Evolutionary conservation across 2,329 filamentous ascomycete species (phyloP).

Genomic region (Orbilia oligospora): DNA sequence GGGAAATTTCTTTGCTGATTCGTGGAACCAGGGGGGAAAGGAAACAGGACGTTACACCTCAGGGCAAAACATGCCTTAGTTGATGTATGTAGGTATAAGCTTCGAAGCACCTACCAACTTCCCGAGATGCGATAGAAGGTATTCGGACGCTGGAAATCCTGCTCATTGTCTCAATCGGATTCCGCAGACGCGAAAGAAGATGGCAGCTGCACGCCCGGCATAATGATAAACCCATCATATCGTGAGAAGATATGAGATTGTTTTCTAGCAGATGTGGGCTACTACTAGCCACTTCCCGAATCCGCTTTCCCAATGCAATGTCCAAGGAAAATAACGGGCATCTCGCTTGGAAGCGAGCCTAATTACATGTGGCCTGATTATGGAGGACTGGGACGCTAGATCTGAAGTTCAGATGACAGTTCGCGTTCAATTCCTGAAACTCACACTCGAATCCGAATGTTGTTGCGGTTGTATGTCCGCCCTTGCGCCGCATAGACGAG

Average conservation of each 20-base stretch:
- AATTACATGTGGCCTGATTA: slow-evolving; percentile 56
- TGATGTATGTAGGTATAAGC: neutral
- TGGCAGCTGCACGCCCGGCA: slow-evolving; percentile 43
- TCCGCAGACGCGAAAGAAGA: slow-evolving; percentile 41
- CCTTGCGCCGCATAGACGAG: slow-evolving; percentile 20
- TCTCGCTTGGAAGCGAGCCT: slow-evolving; percentile 57
- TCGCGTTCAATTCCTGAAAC: slow-evolving; percentile 35
- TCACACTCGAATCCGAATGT: slow-evolving; percentile 28
- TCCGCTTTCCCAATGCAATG: slow-evolving; percentile 33
- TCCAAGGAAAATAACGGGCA: slow-evolving; percentile 32
- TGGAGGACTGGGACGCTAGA: slow-evolving; percentile 36
- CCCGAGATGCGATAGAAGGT: slow-evolving; percentile 53
- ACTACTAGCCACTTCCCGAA: slow-evolving; percentile 32
- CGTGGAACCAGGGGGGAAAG: slow-evolving; percentile 10
- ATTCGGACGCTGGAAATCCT: slow-evolving; percentile 27
- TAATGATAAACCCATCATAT: slow-evolving; percentile 26
- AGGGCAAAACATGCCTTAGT: slow-evolving; percentile 36
- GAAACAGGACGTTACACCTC: slow-evolving; percentile 20
- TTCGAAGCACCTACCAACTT: slow-evolving; percentile 39
- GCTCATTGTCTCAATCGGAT: slow-evolving; percentile 42
- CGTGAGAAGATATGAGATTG: slow-evolving; percentile 27
- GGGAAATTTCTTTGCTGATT: slow-evolving; percentile 41
- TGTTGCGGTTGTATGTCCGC: slow-evolving; percentile 22
- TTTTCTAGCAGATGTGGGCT: slow-evolving; percentile 40
- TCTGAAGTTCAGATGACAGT: slow-evolving; percentile 46